Evolutionary conservation across 129 eudicot species (phyloP).

Genomic region (Tagetes erecta): DNA sequence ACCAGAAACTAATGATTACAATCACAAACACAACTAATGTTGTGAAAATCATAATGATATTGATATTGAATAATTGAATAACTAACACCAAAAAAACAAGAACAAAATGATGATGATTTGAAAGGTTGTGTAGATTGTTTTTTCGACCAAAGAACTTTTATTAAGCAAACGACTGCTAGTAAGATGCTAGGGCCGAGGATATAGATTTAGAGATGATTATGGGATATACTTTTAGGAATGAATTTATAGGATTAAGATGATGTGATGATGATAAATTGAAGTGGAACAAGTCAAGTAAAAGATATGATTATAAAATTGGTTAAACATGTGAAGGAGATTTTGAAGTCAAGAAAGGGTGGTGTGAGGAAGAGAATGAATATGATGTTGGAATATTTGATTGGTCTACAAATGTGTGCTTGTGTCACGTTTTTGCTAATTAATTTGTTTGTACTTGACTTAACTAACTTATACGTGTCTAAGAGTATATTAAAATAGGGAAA

Average conservation of each 20-base stretch:
- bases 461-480: slow-evolving; percentile 13
- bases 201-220: not conserved
- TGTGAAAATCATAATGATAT: slow-evolving; percentile 33
- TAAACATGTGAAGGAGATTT: not conserved
- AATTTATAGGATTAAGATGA: slow-evolving; percentile 19
- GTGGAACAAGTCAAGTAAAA: slow-evolving; percentile 4
- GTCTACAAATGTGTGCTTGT: slow-evolving; percentile 36
- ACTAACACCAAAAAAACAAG: not conserved
- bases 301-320: slow-evolving; percentile 5
- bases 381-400: slow-evolving; percentile 26
- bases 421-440: not conserved
- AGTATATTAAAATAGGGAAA: not conserved
- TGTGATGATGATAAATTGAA: not conserved
- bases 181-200: no score
- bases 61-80: not conserved
- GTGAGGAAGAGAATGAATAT: slow-evolving; percentile 32
- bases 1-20: slow-evolving; percentile 23
- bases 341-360: slow-evolving; percentile 35
- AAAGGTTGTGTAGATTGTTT: not conserved
- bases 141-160: no score
- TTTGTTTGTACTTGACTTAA: slow-evolving; percentile 26
- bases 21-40: slow-evolving; percentile 26
- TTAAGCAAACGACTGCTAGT: no score
- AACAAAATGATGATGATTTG: not conserved
- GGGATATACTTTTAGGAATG: slow-evolving; percentile 24